Conservation (phyloP, 805 yeast genomes). For the Lachancea lanzarotensis region DNA sequence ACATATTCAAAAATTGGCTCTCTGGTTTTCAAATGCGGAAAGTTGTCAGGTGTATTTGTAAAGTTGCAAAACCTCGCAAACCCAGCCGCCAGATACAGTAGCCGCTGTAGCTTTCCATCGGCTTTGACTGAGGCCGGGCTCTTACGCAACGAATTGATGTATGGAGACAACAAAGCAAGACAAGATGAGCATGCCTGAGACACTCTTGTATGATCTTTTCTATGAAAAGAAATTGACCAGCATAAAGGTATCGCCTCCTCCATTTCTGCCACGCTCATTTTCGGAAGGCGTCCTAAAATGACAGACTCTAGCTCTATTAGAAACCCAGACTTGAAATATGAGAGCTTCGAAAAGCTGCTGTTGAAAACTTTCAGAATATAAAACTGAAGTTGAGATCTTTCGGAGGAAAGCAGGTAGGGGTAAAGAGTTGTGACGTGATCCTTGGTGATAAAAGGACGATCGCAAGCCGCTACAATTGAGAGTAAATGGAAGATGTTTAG, state of each 20-base stretch:
- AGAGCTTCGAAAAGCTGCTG: constrained; percentile 39
- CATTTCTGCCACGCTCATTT: constrained; percentile 52
- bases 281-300: constrained; percentile 52
- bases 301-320: constrained; percentile 43
- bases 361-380: constrained; percentile 50
- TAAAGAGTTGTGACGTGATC: constrained; percentile 62
- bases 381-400: constrained; percentile 37
- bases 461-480: constrained; percentile 49
- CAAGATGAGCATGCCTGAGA: constrained; percentile 62
- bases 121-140: constrained; percentile 15
- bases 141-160: constrained; percentile 28
- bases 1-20: constrained; percentile 56
- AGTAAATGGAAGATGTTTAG: constrained; percentile 33
- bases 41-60: constrained; percentile 38
- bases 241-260: constrained; percentile 70
- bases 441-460: constrained; percentile 49
- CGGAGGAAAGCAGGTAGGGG: constrained; percentile 53
- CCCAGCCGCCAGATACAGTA: constrained; percentile 59
- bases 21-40: constrained; percentile 38
- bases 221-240: constrained; percentile 47
- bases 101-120: constrained; percentile 46
- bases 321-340: constrained; percentile 45
- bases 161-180: constrained; percentile 45
- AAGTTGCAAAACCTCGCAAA: constrained; percentile 68
- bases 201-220: constrained; percentile 42